Evolutionary conservation across 2,329 filamentous ascomycete genomes (phyloP), one percentile per base, ranked within the genome.

Genomic region (Neoascochyta sp.): DNA sequence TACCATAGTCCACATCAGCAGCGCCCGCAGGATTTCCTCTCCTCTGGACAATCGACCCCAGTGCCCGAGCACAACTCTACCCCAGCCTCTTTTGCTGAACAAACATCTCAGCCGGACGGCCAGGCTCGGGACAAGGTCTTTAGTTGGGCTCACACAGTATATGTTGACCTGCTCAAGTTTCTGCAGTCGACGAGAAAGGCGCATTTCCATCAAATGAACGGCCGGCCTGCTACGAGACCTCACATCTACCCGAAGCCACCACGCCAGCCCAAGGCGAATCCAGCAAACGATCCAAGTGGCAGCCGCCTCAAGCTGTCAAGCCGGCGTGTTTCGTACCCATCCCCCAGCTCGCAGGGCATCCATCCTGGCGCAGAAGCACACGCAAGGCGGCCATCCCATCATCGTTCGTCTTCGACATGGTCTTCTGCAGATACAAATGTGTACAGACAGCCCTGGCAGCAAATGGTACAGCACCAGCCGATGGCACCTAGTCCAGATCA

Each of bases 201-300:
- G 16, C 61, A 59, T 34, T 51, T 62, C 16, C 58, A 64, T 7
- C 36, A 71, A 33, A 48, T 55, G 7, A 64, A 67, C 32, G 64
- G 63, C 14, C 62, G 66, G 13, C 67, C 68, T 21, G 40, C 65
- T 14, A 48, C 66, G 23, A 73, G 76, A 45, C 75, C 75, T 3
- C 72, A 68, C 36, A 78, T 80, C 28, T 81, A 76, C 34, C 77
- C 77, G 0, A 78, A 74, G 45, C 77, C 77, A 16, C 77, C 77
- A 11, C 71, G 72, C 24, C 73, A 77, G 43, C 73, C 75, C 16
- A 66, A 66, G 9, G 65, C 72, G 10, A 70, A 72, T 42, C 69
- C 73, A 32, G 69, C 67, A 13, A 45, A 36, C 13, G 57, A 63
- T 13, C 47, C 57, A 8, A 45, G 26, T 14, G 41, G 19, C 22